These are phyloP conservation scores for Terfezia claveryi DNA, from an alignment of 495 filamentous ascomycete species.

Conservation along the genomic window DNA sequence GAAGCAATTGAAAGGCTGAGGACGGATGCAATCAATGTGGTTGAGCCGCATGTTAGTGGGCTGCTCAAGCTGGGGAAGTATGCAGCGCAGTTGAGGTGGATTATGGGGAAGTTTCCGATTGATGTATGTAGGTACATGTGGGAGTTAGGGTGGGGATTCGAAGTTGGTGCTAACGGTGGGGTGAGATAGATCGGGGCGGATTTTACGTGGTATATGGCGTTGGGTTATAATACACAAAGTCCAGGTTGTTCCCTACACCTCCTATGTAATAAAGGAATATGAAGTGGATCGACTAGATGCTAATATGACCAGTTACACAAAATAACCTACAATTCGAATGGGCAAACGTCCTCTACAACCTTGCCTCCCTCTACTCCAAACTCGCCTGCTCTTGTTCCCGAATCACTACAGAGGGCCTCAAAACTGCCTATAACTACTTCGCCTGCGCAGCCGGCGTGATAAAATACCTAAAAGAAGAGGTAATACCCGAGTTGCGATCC, in stretches of 20 bases:
- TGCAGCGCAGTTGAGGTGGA: conserved; percentile 82
- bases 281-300: conserved; percentile 1
- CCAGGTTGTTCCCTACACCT: conserved; percentile 27
- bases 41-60: conserved; percentile 76
- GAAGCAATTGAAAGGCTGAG: conserved; percentile 66
- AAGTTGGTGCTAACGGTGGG: conserved; percentile 9
- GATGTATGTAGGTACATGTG: conserved; percentile 39
- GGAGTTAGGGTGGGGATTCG: background rate
- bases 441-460: conserved; percentile 74
- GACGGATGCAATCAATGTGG: conserved; percentile 60
- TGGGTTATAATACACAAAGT: conserved; percentile 69
- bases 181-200: conserved; percentile 61
- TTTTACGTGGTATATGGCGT: conserved; percentile 83
- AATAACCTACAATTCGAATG: conserved; percentile 93
- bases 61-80: conserved; percentile 71
- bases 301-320: conserved; percentile 34
- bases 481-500: conserved; percentile 68
- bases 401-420: conserved; percentile 51
- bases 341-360: conserved; percentile 79
- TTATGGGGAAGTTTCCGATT: conserved; percentile 86
- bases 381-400: conserved; percentile 65
- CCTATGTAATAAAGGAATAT: background rate
- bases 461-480: conserved; percentile 48
- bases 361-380: conserved; percentile 82
- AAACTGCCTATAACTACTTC: conserved; percentile 76